Base-by-base conservation (phyloP, 2,329 filamentous ascomycete species). In the Talaromyces marneffei region DNA sequence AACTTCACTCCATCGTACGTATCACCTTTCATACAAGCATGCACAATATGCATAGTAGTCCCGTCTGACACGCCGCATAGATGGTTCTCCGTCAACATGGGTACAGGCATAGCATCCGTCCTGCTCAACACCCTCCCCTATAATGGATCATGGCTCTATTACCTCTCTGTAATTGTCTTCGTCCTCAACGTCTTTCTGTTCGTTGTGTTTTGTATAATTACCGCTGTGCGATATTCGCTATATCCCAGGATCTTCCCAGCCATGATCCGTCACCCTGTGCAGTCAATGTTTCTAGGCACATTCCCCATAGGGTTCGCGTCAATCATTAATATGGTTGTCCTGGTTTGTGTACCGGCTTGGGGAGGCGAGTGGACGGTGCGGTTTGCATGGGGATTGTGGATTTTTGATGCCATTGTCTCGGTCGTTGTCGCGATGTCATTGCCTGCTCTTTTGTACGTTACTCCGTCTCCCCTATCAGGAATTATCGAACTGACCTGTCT, bases 271-370 rank as follows among this genome's bases (percentile, higher is more conserved):
- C 85, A 91, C 69, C 86, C 85, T 0, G 82, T 81, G 1, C 85
- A 91, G 68, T 86, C 84, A 1, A 78, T 91, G 58, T 91, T 90
- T 65, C 74, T 91, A 3, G 87, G 84, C 0, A 87, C 85, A 0
- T 81, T 88, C 33, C 87, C 87, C 0, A 89, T 90, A 85, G 86
- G 81, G 0, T 81, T 90, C 62, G 83, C 85, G 0, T 89, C 87
- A 1, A 84, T 90, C 46, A 82, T 89, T 63, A 85, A 86, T 64
- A 85, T 87, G 80, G 83, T 85, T 70, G 78, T 85, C 12, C 78
- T 84, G 33, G 77, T 85, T 35, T 88, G 86, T 70, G 77, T 82
- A 7, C 82, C 81, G 0, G 76, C 74, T n/a, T 89, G 84, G 86
- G 86, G 85, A 1, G 20, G 29, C 20, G 66, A 77, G 14, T 83